phyloP scores from a whole-genome alignment of 1,284 basidiomycete genomes.

The Hemileia vastatrix region DNA sequence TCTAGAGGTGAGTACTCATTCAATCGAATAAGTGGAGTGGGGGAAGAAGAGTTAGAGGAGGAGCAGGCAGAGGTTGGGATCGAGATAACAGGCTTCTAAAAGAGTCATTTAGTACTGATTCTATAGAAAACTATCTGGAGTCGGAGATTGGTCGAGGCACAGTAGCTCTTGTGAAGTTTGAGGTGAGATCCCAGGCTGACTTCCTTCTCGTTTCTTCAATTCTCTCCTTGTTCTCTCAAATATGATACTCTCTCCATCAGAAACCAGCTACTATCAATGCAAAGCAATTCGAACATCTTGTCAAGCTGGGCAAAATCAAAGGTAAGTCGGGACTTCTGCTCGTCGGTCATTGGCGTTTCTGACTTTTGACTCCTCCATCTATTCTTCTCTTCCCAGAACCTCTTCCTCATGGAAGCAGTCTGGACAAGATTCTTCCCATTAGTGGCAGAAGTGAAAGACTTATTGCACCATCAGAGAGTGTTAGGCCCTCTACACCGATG shows the following conservation, averaged over 20 bases:
- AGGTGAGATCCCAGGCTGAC: too few relatives aligned
- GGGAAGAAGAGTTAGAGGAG: neutral
- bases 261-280: constrained; percentile 49
- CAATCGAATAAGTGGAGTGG: neutral
- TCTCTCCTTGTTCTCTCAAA: constrained; percentile 46
- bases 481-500: constrained; percentile 56
- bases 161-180: too few relatives aligned
- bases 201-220: too few relatives aligned
- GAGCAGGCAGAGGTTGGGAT: too few relatives aligned
- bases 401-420: too few relatives aligned
- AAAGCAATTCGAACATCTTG: constrained; percentile 52
- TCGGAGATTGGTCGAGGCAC: too few relatives aligned
- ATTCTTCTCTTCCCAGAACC: too few relatives aligned
- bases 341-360: neutral
- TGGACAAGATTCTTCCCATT: constrained; percentile 71
- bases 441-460: constrained; percentile 55
- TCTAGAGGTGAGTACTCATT: neutral
- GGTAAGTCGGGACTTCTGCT: constrained; percentile 28
- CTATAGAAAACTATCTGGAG: too few relatives aligned
- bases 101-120: too few relatives aligned
- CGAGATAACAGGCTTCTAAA: too few relatives aligned
- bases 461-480: constrained; percentile 54
- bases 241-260: constrained; percentile 37
- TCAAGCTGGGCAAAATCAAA: constrained; percentile 60
- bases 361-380: constrained; percentile 6